A percentile compares a stretch with the other conserved stretches of the same genome.
phyloP scores from a whole-genome alignment of 1,284 basidiomycete genomes.

The Sporisorium exsertum region DNA sequence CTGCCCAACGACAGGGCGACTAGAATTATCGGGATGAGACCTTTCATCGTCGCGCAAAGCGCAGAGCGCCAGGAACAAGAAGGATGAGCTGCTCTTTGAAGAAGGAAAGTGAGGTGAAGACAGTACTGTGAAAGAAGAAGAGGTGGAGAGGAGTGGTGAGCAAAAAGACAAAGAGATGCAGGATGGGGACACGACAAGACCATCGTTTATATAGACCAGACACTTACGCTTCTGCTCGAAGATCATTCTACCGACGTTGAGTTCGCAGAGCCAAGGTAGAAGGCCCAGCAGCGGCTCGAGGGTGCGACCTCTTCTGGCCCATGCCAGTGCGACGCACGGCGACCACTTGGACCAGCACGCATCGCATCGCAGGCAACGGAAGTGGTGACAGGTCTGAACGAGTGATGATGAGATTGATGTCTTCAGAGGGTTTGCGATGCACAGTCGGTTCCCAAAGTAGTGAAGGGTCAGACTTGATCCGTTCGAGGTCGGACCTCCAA shows the following conservation, averaged over 20 bases:
- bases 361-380: background rate
- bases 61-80: background rate
- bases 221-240: background rate
- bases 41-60: constrained; percentile 16
- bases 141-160: background rate
- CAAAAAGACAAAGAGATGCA: background rate
- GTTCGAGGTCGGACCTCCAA: background rate
- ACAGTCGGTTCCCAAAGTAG: background rate
- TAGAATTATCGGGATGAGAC: constrained; percentile 10
- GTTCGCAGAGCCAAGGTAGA: background rate
- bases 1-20: constrained; percentile 16
- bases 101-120: background rate
- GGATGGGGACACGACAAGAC: background rate
- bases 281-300: background rate
- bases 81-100: background rate
- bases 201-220: background rate
- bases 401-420: background rate
- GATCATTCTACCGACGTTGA: background rate
- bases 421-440: background rate
- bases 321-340: background rate
- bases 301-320: background rate
- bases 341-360: background rate
- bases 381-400: no score
- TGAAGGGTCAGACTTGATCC: background rate
- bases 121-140: background rate